Conservation (phyloP, 441 rosid genomes). For the Omphalea diandra region DNA sequence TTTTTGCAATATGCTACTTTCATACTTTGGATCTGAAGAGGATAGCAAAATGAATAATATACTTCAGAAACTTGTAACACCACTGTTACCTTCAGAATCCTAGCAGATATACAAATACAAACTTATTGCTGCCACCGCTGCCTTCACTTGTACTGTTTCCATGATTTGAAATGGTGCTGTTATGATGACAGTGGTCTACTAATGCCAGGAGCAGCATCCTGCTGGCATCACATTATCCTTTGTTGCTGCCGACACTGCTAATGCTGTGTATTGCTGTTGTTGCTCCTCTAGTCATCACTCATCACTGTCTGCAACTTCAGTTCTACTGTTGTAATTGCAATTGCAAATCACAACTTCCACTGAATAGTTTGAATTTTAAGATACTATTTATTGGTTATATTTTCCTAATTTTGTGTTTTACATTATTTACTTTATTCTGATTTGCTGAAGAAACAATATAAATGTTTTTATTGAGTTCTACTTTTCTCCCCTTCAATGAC, state of each 20-base stretch:
- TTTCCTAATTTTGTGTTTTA: too few species aligned
- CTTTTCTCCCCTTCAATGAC: too few species aligned
- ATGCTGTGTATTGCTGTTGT: not conserved
- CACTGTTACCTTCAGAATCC: not conserved
- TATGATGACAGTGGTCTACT: not conserved
- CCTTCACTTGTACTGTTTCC: not conserved
- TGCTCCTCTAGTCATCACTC: not conserved
- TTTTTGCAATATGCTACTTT: not conserved
- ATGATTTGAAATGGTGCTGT: not conserved
- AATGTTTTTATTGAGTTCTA: too few species aligned
- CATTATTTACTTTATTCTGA: too few species aligned
- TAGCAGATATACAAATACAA: too few species aligned
- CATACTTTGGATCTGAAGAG: not conserved
- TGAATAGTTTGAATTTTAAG: not conserved
- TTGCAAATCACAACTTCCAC: not conserved
- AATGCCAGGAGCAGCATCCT: not conserved
- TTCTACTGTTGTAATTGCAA: not conserved
- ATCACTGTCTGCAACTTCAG: not conserved
- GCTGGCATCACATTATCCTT: not conserved
- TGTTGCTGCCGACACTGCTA: not conserved
- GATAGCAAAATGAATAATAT: not conserved
- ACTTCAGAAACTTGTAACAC: not conserved
- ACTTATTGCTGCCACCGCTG: not conserved
- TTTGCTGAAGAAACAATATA: too few species aligned
- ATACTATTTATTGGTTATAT: too few species aligned